Percentiles rank a stretch among this genome's conserved stretches.
These are phyloP conservation scores for Chenopodium berlandieri DNA, from an alignment of 148 eudicot genomes.

Conservation along the genomic window DNA sequence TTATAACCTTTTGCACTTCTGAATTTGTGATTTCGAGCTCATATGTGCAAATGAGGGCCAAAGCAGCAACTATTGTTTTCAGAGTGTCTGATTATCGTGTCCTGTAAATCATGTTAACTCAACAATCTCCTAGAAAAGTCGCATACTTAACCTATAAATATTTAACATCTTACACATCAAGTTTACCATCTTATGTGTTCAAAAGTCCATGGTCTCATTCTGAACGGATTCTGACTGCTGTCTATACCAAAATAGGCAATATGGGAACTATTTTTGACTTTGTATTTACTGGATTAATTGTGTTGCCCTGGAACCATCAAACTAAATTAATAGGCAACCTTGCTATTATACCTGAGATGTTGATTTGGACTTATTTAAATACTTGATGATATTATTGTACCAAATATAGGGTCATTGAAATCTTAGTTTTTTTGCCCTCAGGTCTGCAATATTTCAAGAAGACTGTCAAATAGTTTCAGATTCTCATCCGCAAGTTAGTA, in stretches of 20 bases:
- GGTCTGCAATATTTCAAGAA: constrained; percentile 97
- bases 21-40: not conserved
- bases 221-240: not conserved
- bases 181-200: not conserved
- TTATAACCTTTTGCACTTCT: not conserved
- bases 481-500: constrained; percentile 64
- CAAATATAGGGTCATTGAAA: not conserved
- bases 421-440: constrained; percentile 22
- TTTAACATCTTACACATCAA: not conserved
- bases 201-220: not conserved
- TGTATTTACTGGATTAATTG: not conserved
- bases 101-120: not conserved
- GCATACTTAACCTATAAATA: not conserved
- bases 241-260: constrained; percentile 6
- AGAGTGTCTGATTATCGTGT: not conserved
- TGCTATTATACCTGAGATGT: not conserved
- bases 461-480: constrained; percentile 74
- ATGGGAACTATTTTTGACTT: not conserved
- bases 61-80: not conserved
- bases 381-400: not conserved
- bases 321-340: not conserved
- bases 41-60: not conserved
- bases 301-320: not conserved
- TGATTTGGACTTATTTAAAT: not conserved
- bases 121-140: not conserved